Conservation (phyloP, 371 early-diverging fungal genomes). For the Mucor indicus region DNA sequence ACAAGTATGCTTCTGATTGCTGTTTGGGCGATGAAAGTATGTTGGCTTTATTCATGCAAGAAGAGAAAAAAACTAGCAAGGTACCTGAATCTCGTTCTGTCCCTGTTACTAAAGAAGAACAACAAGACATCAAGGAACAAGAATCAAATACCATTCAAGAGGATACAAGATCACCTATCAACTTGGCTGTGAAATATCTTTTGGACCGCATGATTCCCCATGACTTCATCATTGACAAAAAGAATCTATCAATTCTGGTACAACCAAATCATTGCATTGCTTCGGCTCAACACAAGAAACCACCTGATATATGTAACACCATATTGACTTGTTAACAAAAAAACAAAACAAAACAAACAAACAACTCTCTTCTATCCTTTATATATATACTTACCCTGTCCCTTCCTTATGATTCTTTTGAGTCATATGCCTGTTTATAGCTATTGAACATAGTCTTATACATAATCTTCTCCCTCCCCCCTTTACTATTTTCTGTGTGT, state of each 20-base stretch:
- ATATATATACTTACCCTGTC: conserved; percentile 1
- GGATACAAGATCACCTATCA: too few species aligned
- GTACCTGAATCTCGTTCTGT: neutral
- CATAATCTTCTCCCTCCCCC: neutral
- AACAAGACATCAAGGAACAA: too few species aligned
- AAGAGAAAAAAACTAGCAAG: too few species aligned
- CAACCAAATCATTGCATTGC: too few species aligned
- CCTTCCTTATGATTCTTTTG: conserved; percentile 5
- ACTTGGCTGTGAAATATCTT: too few species aligned
- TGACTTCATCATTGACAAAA: too few species aligned
- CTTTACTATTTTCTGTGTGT: conserved; percentile 9
- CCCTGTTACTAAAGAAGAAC: too few species aligned
- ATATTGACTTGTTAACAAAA: neutral
- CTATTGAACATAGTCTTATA: conserved; percentile 9
- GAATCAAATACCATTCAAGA: too few species aligned
- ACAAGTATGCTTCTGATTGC: conserved; percentile 65
- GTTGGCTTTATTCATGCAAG: too few species aligned
- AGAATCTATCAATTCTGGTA: too few species aligned
- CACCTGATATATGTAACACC: conserved; percentile 10
- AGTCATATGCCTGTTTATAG: conserved; percentile 12
- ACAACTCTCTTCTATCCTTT: conserved; percentile 1
- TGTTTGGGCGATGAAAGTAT: conserved; percentile 47
- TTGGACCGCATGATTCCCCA: too few species aligned
- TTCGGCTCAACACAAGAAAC: conserved; percentile 14
- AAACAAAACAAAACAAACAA: neutral